These are phyloP conservation scores for Paradendryphiella salina DNA, from an alignment of 2,329 filamentous ascomycete species.

Conservation along the genomic window DNA sequence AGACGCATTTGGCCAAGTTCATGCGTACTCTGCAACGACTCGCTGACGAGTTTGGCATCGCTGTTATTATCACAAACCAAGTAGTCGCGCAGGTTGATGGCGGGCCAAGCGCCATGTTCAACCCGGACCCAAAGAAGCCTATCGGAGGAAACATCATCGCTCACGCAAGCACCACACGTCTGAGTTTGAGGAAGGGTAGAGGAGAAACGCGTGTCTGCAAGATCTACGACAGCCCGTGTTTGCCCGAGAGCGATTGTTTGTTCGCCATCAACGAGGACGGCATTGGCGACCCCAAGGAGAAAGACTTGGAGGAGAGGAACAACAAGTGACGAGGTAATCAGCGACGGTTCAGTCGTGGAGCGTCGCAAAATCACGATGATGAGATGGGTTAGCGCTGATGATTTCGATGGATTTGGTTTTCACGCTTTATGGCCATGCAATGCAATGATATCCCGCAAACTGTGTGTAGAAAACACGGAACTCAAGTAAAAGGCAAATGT, in stretches of 20 bases:
- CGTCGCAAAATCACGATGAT: neutral
- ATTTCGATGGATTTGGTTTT: conserved; percentile 10
- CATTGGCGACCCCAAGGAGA: conserved; percentile 92
- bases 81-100: conserved; percentile 98
- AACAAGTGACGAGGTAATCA: conserved; percentile 18
- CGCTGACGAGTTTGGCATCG: conserved; percentile 85
- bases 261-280: conserved; percentile 98
- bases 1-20: conserved; percentile 86
- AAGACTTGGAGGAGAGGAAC: conserved; percentile 78
- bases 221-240: conserved; percentile 97
- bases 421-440: conserved; percentile 5
- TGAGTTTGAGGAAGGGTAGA: conserved; percentile 93
- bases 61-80: conserved; percentile 98
- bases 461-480: neutral
- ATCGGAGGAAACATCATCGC: conserved; percentile 99
- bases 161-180: conserved; percentile 90
- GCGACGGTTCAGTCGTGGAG: neutral
- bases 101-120: conserved; percentile 96
- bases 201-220: conserved; percentile 97
- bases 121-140: conserved; percentile 98
- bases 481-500: neutral
- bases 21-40: conserved; percentile 81
- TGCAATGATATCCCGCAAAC: conserved; percentile 4
- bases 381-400: conserved; percentile 2
- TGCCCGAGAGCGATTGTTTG: conserved; percentile 93